Evolutionary conservation across 164 flowering plant genomes (phyloP), one percentile per base, ranked within the genome.

Genomic region (Vitis rotundifolia): DNA sequence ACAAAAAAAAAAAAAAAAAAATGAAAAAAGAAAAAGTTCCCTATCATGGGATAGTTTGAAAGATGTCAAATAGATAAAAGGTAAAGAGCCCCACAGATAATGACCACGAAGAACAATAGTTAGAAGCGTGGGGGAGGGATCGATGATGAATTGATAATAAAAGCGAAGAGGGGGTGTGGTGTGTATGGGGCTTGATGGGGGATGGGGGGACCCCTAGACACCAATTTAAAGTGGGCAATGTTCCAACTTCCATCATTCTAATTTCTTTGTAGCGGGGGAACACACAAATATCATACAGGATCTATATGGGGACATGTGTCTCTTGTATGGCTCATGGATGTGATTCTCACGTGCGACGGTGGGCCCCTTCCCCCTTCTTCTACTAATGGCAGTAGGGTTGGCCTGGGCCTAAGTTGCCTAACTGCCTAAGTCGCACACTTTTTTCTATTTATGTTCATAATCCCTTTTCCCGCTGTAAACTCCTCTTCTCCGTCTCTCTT

Each of bases 251-350:
- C 26, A 58, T 58, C 22, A 58, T 22, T 58, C 13, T 58, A 22
- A 22, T 22, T 31, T 37, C 6, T 37, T 37, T 37, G 18, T 12
- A 29, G 8, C 3, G 10, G 14, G 63, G 29, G 11, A n/a, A 49
- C 58, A 63, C 6, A 3, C 49, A 64, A 6, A 49, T 58, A 65
- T 58, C 50, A 57, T 19, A 12, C n/a, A 52, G 19, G 50, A 72
- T 66, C 53, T 31, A 10, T 12, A 67, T 66, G 60, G 75, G 75
- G 66, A 56, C 70, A 59, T 18, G 61, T 72, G 75, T 72, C 70
- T 59, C 59, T 8, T 37, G 44, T 37, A 37, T 37, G 44, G 2
- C 8, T 3, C 19, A 1, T 29, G 31, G 56, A 6, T 64, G 11
- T 66, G 9, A 28, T 58, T 28, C 15, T 13, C 59, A 59, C 75